Conservation (phyloP, 2,329 filamentous ascomycete genomes). For the Catunica adiposa region DNA sequence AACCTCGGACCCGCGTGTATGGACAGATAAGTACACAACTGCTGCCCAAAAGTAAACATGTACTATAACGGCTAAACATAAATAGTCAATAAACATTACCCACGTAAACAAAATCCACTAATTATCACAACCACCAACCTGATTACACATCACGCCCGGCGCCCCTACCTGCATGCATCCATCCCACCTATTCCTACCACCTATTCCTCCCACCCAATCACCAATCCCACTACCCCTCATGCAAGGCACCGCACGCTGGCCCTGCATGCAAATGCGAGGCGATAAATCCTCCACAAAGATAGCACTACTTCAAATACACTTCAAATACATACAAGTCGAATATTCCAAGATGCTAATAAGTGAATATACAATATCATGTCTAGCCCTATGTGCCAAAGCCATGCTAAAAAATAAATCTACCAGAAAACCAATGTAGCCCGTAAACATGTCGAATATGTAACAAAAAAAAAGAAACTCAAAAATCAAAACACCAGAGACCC, state of each 20-base stretch:
- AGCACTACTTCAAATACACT: not conserved
- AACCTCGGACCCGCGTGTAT: too few relatives aligned
- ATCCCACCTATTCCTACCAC: too few relatives aligned
- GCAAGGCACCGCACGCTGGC: slow-evolving; percentile 5
- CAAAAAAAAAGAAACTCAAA: not conserved
- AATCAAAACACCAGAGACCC: not conserved
- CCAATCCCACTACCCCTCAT: not conserved
- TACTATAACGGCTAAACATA: too few relatives aligned
- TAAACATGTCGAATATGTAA: not conserved
- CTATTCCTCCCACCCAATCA: not conserved
- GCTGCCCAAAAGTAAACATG: too few relatives aligned
- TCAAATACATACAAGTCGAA: not conserved
- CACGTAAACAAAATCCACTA: too few relatives aligned
- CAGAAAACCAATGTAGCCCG: not conserved
- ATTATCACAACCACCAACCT: too few relatives aligned
- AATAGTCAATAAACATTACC: too few relatives aligned
- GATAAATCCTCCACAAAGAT: not conserved
- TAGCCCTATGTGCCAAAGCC: not conserved
- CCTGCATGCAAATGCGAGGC: not conserved
- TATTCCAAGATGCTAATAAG: not conserved
- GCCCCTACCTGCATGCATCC: too few relatives aligned
- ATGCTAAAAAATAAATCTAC: not conserved
- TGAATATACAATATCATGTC: not conserved
- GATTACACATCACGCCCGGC: too few relatives aligned
- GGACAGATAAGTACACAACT: too few relatives aligned